These are phyloP conservation scores for Alternaria viburni DNA, from an alignment of 2,329 filamentous ascomycete species.

Conservation along the genomic window DNA sequence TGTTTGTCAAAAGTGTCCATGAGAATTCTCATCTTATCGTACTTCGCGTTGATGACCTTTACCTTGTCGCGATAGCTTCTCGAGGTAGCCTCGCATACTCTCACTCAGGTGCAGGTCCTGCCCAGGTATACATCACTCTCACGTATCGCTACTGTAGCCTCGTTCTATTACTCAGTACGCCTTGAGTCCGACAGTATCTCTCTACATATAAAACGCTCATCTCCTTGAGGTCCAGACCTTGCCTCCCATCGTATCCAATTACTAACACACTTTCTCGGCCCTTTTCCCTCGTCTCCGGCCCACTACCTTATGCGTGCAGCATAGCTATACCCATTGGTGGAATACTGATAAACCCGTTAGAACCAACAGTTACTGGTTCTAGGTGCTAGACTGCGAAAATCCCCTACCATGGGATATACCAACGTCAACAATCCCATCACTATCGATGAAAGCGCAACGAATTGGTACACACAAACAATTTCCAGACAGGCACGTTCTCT, in stretches of 20 bases:
- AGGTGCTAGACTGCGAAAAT: not conserved
- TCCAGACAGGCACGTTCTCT: not conserved
- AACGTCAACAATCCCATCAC: not conserved
- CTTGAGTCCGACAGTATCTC: not conserved
- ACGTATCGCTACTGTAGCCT: not conserved
- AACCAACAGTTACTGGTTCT: not conserved
- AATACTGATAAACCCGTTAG: not conserved
- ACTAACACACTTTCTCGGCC: not conserved
- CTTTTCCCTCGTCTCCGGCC: not conserved
- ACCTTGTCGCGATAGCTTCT: not conserved
- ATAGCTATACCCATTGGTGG: not conserved
- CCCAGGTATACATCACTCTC: not conserved
- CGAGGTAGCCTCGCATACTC: not conserved
- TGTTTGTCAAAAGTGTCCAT: not conserved
- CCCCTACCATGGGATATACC: not conserved
- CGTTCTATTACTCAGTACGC: not conserved
- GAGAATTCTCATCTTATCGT: not conserved
- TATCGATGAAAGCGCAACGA: not conserved
- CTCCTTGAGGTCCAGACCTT: not conserved
- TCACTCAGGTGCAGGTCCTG: not conserved
- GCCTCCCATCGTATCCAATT: not conserved
- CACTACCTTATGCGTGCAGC: not conserved
- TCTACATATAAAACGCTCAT: not conserved
- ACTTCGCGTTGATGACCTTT: not conserved
- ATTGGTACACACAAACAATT: not conserved